Conservation (phyloP, 306 rosid genomes). For the Alnus rubra region DNA sequence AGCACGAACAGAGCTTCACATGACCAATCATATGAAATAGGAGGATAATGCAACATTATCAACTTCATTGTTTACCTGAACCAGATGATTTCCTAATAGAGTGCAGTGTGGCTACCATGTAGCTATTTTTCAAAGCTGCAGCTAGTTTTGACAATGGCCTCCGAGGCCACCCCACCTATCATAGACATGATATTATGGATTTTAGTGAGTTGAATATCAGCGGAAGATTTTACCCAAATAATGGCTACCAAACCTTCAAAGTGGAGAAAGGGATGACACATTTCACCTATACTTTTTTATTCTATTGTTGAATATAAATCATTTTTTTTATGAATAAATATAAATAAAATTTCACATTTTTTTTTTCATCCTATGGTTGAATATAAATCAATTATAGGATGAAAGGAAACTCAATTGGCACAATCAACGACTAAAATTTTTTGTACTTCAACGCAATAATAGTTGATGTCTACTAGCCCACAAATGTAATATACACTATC, state of each 20-base stretch:
- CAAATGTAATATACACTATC: not conserved
- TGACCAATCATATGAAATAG: conserved; percentile 24
- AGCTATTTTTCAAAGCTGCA: conserved; percentile 90
- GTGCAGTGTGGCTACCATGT: conserved; percentile 84
- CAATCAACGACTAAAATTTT: not conserved
- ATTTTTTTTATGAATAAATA: not conserved
- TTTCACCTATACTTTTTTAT: not conserved
- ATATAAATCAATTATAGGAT: not conserved
- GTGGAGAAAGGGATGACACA: not conserved
- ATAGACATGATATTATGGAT: conserved; percentile 19
- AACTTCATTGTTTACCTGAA: conserved; percentile 61
- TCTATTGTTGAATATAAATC: not conserved
- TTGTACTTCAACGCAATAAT: not conserved
- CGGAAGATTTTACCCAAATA: not conserved
- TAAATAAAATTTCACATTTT: not conserved
- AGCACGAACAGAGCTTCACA: conserved; percentile 30
- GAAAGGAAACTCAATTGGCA: not conserved
- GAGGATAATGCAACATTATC: conserved; percentile 30
- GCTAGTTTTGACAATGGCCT: conserved; percentile 82
- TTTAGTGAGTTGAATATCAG: conserved; percentile 8
- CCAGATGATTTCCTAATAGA: conserved; percentile 68
- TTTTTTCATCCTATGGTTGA: not conserved
- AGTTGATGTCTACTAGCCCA: not conserved
- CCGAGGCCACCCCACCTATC: conserved; percentile 96
- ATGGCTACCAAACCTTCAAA: not conserved